Percentiles rank a stretch among this genome's conserved stretches.
phyloP scores from a whole-genome alignment of 371 early-diverging fungal species.

The Lichtheimia ornata region DNA sequence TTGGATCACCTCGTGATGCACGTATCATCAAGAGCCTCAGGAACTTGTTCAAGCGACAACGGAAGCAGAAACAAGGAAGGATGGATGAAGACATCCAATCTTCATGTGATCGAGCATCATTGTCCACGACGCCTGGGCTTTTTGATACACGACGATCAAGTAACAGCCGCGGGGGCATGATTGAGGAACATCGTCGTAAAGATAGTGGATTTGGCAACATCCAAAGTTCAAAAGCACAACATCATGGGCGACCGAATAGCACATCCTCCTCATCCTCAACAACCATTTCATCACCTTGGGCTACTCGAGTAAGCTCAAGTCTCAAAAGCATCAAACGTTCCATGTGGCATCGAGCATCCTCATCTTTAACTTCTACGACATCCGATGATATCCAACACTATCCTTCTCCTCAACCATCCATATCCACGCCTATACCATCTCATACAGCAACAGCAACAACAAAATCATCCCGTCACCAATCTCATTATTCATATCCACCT shows the following conservation, averaged over 20 bases:
- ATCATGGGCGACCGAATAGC: neutral
- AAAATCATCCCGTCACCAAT: neutral
- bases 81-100: neutral
- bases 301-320: constrained; percentile 30
- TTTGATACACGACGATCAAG: neutral
- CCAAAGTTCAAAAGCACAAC: neutral
- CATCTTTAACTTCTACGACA: neutral
- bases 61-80: constrained; percentile 17
- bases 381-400: neutral
- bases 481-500: neutral
- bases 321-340: constrained; percentile 35
- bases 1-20: constrained; percentile 41
- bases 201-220: neutral
- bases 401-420: too few species aligned
- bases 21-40: constrained; percentile 44
- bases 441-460: neutral
- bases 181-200: neutral
- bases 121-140: neutral
- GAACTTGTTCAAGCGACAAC: constrained; percentile 42
- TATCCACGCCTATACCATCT: too few species aligned
- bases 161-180: neutral
- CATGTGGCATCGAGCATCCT: constrained; percentile 10
- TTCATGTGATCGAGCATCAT: neutral
- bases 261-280: neutral
- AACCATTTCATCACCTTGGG: constrained; percentile 24